Base-by-base conservation (phyloP, 73 alveolate genomes). In the Paramecium sonneborni region DNA sequence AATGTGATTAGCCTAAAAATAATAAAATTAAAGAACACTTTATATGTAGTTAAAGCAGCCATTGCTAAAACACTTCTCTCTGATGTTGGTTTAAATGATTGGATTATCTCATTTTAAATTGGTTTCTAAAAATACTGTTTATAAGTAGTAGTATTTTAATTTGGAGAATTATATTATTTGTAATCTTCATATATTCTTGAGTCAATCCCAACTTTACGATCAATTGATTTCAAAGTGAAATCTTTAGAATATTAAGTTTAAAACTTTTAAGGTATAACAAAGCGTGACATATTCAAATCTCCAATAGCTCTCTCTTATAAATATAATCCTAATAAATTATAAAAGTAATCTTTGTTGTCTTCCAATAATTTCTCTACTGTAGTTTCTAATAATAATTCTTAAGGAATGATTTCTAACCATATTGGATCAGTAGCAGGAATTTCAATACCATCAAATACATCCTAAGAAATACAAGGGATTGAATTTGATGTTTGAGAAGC, bases 371-470 rank as follows among this genome's bases (percentile, higher is more conserved):
- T 79, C 12, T 79, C 90, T 3, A 79, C 41, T 10, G 76, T 39
- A 0, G 38, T 21, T 12, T 79, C 76, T 24, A 10, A 6, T 46
- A 79, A 79, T 24, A 79, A 24, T 43, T 43, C 90, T 14, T 12
- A 9, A 7, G 90, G 90, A 7, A 79, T 43, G 21, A 79, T 79
- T 46, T 79, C 90, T 21, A 43, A 20, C 74, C 90, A 79, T 2
- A 79, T 79, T 14, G 90, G 90, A 43, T 79, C 76, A 79, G 69
- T 79, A 12, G 52, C 9, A 6, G 90, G 90, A 10, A 79, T 46
- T 39, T 79, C 88, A 20, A 24, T 23, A 0, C 41, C 32, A 24
- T 39, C 69, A 79, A 43, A 43, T 7, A 20, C 32, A 32, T 72
- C 86, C n/a, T 52, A 52, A 52, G 68, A 52, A 52, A 52, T 52